These are phyloP conservation scores for Erysimum pusillum DNA, from an alignment of 441 rosid genomes.

Conservation along the genomic window DNA sequence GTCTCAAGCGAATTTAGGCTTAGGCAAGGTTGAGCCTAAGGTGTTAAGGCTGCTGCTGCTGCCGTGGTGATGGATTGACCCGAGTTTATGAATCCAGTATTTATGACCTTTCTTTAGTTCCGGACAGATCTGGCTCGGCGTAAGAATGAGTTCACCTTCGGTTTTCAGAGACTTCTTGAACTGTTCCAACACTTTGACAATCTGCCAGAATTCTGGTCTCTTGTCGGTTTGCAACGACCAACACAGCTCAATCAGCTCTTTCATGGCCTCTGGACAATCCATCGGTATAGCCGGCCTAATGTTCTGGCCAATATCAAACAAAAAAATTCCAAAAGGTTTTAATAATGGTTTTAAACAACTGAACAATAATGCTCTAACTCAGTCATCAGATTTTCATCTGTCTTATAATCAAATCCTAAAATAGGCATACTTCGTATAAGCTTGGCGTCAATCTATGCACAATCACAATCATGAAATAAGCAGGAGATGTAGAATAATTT, in stretches of 20 bases:
- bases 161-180: slow-evolving; percentile 60
- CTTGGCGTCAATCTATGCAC: not conserved
- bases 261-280: slow-evolving; percentile 73
- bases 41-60: not conserved
- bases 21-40: slow-evolving; percentile 51
- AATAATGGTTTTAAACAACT: not conserved
- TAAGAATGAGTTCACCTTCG: slow-evolving; percentile 68
- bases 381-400: not conserved
- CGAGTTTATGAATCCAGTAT: slow-evolving; percentile 80
- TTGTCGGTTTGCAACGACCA: slow-evolving; percentile 83
- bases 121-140: slow-evolving; percentile 55
- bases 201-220: slow-evolving; percentile 92
- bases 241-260: slow-evolving; percentile 85
- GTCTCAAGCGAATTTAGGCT: slow-evolving; percentile 71
- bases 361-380: not conserved
- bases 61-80: slow-evolving; percentile 53
- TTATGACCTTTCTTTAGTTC: slow-evolving; percentile 77
- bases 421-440: not conserved
- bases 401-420: slow-evolving; percentile 11
- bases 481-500: not conserved
- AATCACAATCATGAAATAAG: slow-evolving; percentile 18
- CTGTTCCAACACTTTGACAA: slow-evolving; percentile 84
- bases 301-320: slow-evolving; percentile 57
- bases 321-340: not conserved
- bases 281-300: slow-evolving; percentile 73